Evolutionary conservation across 2,329 filamentous ascomycete species (phyloP).

Genomic region (Metarhizium humberi): DNA sequence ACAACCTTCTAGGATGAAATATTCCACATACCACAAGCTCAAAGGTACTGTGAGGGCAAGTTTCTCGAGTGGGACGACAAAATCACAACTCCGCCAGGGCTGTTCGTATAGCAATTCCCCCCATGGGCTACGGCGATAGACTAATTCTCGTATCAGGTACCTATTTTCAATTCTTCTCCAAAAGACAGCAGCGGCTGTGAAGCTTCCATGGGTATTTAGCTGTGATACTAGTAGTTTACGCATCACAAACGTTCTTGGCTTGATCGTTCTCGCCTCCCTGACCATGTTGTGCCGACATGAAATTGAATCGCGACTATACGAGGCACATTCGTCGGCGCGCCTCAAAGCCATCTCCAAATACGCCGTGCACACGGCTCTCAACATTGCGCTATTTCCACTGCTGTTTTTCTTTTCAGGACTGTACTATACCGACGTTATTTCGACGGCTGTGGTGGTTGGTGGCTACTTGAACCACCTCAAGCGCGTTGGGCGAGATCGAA

Average conservation of each 20-base stretch:
- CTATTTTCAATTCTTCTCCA: conserved; percentile 28
- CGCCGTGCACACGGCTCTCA: conserved; percentile 57
- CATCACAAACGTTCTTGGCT: conserved; percentile 34
- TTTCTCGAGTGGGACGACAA: conserved; percentile 88
- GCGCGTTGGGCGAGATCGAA: conserved; percentile 26
- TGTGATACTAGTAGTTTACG: conserved; percentile 31
- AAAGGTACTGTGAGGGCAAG: conserved; percentile 69
- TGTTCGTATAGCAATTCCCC: conserved; percentile 33
- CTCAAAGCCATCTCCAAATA: conserved; percentile 25
- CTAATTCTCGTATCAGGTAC: conserved; percentile 28
- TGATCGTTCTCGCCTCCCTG: conserved; percentile 31
- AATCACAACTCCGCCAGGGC: conserved; percentile 88
- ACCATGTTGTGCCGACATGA: conserved; percentile 43
- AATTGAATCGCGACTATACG: conserved; percentile 34
- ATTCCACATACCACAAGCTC: conserved; percentile 86
- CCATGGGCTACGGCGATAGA: neutral
- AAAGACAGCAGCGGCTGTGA: conserved; percentile 9
- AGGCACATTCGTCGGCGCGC: conserved; percentile 11
- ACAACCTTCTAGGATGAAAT: conserved; percentile 59
- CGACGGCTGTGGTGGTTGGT: conserved; percentile 64
- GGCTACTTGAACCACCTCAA: conserved; percentile 52
- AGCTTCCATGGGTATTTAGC: conserved; percentile 8
- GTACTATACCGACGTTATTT: conserved; percentile 90
- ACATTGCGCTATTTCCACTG: conserved; percentile 77
- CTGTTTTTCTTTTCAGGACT: conserved; percentile 93